A percentile compares a stretch with the other conserved stretches of the same genome.
These are phyloP conservation scores for Syzygium aromaticum DNA, from an alignment of 345 rosid species.

Conservation along the genomic window DNA sequence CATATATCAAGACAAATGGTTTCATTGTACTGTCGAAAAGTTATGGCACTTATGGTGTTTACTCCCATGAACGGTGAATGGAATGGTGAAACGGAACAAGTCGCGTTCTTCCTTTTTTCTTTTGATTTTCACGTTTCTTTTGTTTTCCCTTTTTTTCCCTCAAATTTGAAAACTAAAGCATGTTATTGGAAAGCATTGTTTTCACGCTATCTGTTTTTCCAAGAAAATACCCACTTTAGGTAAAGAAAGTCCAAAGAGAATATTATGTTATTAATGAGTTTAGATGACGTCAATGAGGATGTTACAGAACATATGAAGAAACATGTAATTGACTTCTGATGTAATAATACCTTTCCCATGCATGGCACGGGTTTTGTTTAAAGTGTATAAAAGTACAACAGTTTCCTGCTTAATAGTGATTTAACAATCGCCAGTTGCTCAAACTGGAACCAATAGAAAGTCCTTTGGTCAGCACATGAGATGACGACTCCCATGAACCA, in stretches of 20 bases:
- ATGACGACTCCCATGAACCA: too few relatives aligned
- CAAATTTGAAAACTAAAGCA: neutral
- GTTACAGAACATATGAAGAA: neutral
- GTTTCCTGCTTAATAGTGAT: neutral
- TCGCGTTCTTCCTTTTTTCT: neutral
- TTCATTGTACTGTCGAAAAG: accelerated
- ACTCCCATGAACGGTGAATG: neutral
- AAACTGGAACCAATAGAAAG: too few relatives aligned
- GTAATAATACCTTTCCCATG: neutral
- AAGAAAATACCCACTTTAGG: neutral
- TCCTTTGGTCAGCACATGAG: too few relatives aligned
- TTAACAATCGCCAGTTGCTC: too few relatives aligned
- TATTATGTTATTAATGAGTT: neutral
- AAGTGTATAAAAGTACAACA: neutral
- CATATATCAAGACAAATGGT: neutral
- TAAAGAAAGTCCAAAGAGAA: neutral
- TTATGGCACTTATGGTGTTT: neutral
- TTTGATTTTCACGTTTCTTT: neutral
- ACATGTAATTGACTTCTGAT: neutral
- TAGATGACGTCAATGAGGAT: neutral
- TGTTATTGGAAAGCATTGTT: neutral
- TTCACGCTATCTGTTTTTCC: neutral
- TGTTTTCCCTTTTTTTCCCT: neutral
- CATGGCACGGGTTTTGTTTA: neutral
- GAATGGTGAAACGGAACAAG: too few relatives aligned